phyloP scores from a whole-genome alignment of 1,284 basidiomycete genomes.

The Trichosporon sp. region DNA sequence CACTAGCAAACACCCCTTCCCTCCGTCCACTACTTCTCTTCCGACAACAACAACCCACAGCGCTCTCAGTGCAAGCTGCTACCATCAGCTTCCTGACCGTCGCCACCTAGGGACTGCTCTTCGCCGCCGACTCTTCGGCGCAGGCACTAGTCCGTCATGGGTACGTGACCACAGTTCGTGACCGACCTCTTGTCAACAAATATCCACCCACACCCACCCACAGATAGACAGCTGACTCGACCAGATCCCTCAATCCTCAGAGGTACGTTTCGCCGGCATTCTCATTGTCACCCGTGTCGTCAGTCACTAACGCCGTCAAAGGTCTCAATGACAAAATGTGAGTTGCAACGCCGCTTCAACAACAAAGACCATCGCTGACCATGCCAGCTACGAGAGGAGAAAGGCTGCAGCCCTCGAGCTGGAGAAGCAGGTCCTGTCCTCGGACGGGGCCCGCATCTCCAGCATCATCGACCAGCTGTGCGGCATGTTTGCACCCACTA shows the following conservation, averaged over 20 bases:
- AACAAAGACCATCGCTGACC: neutral
- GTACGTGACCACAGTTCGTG: slow-evolving; percentile 16
- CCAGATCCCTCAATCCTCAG: slow-evolving; percentile 48
- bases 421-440: slow-evolving; percentile 69
- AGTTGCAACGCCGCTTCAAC: slow-evolving; percentile 15
- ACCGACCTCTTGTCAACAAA: neutral
- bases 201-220: neutral
- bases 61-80: slow-evolving; percentile 5
- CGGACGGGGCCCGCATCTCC: slow-evolving; percentile 75
- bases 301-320: slow-evolving; percentile 32
- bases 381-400: slow-evolving; percentile 74
- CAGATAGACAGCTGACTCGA: neutral
- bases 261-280: slow-evolving; percentile 35
- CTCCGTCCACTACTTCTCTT: neutral
- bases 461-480: slow-evolving; percentile 93
- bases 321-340: slow-evolving; percentile 58
- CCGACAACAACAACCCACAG: neutral
- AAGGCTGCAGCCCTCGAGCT: slow-evolving; percentile 94
- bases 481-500: slow-evolving; percentile 83
- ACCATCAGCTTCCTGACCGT: neutral
- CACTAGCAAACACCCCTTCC: neutral
- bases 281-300: neutral
- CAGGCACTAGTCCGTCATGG: slow-evolving; percentile 23
- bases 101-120: neutral
- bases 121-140: neutral